Conservation (phyloP, 1,284 basidiomycete genomes). For the Sporisorium iseilematis-ciliati region DNA sequence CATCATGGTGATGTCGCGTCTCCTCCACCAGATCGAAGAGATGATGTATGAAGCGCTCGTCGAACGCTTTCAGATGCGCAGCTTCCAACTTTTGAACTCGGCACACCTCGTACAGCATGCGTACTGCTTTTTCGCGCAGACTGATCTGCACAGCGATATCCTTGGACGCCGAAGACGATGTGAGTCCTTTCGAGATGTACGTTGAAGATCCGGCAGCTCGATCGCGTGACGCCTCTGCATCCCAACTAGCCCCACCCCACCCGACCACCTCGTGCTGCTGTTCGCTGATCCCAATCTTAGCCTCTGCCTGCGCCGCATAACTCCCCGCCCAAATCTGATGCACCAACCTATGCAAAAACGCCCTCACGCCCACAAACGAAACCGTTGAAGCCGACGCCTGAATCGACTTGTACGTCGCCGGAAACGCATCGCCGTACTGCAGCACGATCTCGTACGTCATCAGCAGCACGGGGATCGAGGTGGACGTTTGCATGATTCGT, state of each 20-base stretch:
- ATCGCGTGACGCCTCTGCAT: conserved; percentile 5
- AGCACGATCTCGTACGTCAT: conserved; percentile 84
- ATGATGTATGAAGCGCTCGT: conserved; percentile 85
- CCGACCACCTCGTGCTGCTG: conserved; percentile 5
- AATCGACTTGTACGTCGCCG: conserved; percentile 46
- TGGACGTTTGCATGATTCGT: conserved; percentile 69
- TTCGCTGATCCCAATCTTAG: conserved; percentile 44
- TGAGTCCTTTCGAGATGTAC: conserved; percentile 1
- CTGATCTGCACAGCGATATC: conserved; percentile 52
- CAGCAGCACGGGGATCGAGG: conserved; percentile 86
- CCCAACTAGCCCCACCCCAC: conserved; percentile 28
- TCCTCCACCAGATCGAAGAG: conserved; percentile 94
- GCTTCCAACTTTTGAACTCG: conserved; percentile 60
- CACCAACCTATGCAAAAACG: conserved; percentile 60
- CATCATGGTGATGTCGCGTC: conserved; percentile 87
- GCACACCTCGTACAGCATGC: conserved; percentile 56
- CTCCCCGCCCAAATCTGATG: conserved; percentile 69
- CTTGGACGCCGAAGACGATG: conserved; percentile 38
- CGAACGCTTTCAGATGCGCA: conserved; percentile 71
- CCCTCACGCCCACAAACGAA: conserved; percentile 41
- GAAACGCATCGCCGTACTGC: conserved; percentile 75
- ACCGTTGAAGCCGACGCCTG: conserved; percentile 38
- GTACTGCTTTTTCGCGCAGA: conserved; percentile 71
- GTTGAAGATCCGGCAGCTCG: conserved; percentile 3
- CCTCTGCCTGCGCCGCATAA: conserved; percentile 64